Evolutionary conservation across 2,329 filamentous ascomycete genomes (phyloP).

Genomic region (Alternaria ventricosa): DNA sequence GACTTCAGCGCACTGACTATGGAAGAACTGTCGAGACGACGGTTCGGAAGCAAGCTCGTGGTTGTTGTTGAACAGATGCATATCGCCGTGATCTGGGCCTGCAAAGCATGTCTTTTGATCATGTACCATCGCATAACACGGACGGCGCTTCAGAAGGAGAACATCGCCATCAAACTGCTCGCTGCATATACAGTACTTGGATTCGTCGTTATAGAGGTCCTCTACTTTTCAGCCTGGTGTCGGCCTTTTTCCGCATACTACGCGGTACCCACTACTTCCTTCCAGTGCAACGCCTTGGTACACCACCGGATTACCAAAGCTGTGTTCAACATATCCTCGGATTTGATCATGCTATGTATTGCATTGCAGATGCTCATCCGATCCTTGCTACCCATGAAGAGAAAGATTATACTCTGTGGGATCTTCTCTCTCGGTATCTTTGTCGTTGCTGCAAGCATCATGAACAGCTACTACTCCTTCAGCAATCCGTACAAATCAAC

Average conservation of each 20-base stretch:
- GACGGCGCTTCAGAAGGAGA: conserved; percentile 33
- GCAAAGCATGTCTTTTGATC: conserved; percentile 62
- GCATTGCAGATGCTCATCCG: conserved; percentile 55
- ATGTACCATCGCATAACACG: conserved; percentile 61
- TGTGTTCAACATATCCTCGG: conserved; percentile 55
- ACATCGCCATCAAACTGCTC: conserved; percentile 52
- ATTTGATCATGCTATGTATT: conserved; percentile 54
- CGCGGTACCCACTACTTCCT: conserved; percentile 53
- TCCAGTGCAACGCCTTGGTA: conserved; percentile 44
- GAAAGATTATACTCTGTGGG: conserved; percentile 62
- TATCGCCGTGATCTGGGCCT: conserved; percentile 58
- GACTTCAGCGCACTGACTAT: conserved; percentile 52
- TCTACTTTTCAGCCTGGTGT: conserved; percentile 63
- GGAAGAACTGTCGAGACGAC: conserved; percentile 43
- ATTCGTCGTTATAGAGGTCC: conserved; percentile 57
- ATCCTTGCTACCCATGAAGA: conserved; percentile 50
- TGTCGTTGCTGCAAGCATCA: conserved; percentile 56
- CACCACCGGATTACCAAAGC: conserved; percentile 50
- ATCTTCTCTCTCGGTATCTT: conserved; percentile 65
- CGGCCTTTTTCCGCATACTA: conserved; percentile 61
- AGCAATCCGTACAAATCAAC: conserved; percentile 28
- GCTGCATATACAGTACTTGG: conserved; percentile 54
- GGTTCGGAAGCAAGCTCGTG: conserved; percentile 55
- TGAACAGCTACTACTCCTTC: conserved; percentile 56
- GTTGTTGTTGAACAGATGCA: conserved; percentile 62